Percentiles rank a stretch among this genome's conserved stretches.
phyloP scores from a whole-genome alignment of 441 rosid genomes.

The Corymbia citriodora region DNA sequence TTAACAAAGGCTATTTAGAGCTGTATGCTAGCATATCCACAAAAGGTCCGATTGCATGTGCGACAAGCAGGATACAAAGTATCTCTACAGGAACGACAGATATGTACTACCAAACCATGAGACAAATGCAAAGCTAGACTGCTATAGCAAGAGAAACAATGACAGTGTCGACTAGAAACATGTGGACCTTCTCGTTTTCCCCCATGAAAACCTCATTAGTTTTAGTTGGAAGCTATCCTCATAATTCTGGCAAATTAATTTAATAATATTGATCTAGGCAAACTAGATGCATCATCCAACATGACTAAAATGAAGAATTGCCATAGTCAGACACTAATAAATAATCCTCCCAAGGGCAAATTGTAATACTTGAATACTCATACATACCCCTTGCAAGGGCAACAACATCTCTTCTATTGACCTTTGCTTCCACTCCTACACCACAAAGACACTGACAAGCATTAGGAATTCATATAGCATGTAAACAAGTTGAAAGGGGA shows the following conservation, averaged over 20 bases:
- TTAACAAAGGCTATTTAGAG: neutral
- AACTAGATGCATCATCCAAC: neutral
- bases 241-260: neutral
- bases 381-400: slow-evolving; percentile 84
- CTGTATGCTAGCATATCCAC: neutral
- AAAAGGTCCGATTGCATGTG: neutral
- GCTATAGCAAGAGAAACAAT: neutral
- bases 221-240: neutral
- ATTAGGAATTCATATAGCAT: neutral
- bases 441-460: neutral
- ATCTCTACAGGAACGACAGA: neutral
- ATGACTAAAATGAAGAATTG: neutral
- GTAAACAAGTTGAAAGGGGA: neutral
- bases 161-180: neutral
- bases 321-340: neutral
- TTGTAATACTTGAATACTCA: neutral
- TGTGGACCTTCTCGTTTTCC: neutral
- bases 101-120: neutral
- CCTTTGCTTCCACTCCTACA: slow-evolving; percentile 22
- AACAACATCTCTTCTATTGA: slow-evolving; percentile 40
- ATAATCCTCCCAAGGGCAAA: neutral
- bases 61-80: neutral
- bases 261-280: neutral
- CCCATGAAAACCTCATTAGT: neutral
- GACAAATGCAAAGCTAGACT: neutral